Evolutionary conservation across 2,329 filamentous ascomycete genomes (phyloP), one percentile per base, ranked within the genome.

Genomic region (Diaporthe citriasiana): DNA sequence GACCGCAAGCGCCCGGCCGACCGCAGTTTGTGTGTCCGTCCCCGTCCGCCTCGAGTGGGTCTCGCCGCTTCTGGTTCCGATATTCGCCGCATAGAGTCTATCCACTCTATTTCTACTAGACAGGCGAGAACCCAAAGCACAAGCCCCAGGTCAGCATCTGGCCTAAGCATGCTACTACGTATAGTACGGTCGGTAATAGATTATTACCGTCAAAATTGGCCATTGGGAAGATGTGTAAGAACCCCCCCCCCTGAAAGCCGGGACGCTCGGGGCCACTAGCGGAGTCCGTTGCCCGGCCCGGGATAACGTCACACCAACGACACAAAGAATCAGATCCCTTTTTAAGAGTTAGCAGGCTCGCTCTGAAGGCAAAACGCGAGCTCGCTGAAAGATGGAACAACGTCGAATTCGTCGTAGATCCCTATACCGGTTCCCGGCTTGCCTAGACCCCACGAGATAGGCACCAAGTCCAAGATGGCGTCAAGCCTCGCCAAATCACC

Each of bases 251-350:
- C 47, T 40, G 45, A 40, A 33, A 53, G 30, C 47, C 63, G 63
- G 63, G 63, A 53, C 33, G 47, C 47, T 53, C 63, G 63, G 63
- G 47, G 47, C 47, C 33, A 40, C n/a, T 22, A 68, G 63, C 45
- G 63, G 47, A 68, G 45, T 53, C 63, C 63, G 63, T 19, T 53
- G 63, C 22, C 63, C 63, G 33, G 22, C 15, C 63, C 47, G 45
- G 63, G 35, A 71, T 60, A 60, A 71, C 69, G 69, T 71, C 69
- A 71, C 69, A 53, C 33, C 69, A 60, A 71, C 55, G 69, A 71
- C 45, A 71, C 33, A 30, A 63, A 22, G 33, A 63, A 19, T 33
- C 27, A 71, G 15, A 38, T 25, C 33, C 69, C 69, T 63, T 71
- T 53, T 68, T 40, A 63, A 53, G 47, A 19, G 22, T 13, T 53